Percentiles rank a stretch among this genome's conserved stretches.
Evolutionary conservation across 2,329 filamentous ascomycete genomes (phyloP).

Genomic region (Aureobasidium mangrovei): DNA sequence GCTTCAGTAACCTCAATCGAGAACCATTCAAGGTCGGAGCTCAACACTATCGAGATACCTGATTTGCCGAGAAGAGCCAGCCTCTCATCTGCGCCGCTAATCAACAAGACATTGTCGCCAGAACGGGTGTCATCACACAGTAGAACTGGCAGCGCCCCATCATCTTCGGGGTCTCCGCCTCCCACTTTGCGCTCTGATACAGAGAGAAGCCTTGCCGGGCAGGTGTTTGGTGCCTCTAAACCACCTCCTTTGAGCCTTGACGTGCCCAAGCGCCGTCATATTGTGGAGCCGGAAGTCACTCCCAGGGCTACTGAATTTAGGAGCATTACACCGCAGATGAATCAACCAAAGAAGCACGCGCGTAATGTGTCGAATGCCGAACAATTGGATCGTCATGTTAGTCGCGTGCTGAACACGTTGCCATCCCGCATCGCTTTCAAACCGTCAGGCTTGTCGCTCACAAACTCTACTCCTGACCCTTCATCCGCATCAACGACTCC

Average conservation of each 20-base stretch:
- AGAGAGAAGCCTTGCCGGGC: slow-evolving; percentile 8
- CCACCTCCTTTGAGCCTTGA: slow-evolving; percentile 35
- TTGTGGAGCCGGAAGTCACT: slow-evolving; percentile 2
- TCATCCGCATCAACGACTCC: background rate
- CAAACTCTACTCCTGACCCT: background rate
- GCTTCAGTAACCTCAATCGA: slow-evolving; percentile 14
- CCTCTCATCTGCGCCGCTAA: background rate
- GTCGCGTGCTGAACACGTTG: slow-evolving; percentile 26
- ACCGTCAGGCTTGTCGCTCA: slow-evolving; percentile 61
- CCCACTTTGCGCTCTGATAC: slow-evolving; percentile 14
- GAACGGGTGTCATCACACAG: background rate
- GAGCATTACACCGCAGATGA: background rate
- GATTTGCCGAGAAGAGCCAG: background rate
- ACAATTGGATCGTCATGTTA: slow-evolving; percentile 53
- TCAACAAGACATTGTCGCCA: too few relatives aligned
- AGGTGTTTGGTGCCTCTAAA: slow-evolving; percentile 6
- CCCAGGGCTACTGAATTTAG: background rate
- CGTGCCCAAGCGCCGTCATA: slow-evolving; percentile 32
- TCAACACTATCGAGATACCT: slow-evolving; percentile 12
- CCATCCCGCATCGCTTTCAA: slow-evolving; percentile 36
- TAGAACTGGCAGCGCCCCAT: background rate
- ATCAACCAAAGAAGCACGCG: slow-evolving; percentile 1
- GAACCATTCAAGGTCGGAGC: slow-evolving; percentile 10
- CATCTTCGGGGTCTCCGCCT: slow-evolving; percentile 7
- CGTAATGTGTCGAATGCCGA: slow-evolving; percentile 43